Conservation (phyloP, 2,329 filamentous ascomycete species). For the Claviceps pazoutovae region DNA sequence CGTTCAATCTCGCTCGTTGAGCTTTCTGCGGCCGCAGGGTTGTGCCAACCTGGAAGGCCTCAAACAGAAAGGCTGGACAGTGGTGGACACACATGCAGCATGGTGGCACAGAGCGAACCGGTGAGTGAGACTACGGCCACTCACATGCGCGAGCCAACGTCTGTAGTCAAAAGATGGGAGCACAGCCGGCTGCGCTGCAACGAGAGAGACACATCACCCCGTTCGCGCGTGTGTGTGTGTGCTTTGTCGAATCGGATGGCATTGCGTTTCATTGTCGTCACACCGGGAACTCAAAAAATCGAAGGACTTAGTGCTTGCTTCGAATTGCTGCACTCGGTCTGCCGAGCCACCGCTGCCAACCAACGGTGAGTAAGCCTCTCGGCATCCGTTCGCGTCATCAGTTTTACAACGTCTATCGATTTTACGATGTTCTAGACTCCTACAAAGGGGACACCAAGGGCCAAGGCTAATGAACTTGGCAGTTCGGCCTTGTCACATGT, state of each 20-base stretch:
- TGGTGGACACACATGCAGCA: background rate
- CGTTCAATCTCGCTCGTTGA: background rate
- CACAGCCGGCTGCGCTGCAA: background rate
- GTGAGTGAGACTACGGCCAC: background rate
- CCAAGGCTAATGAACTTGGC: too few relatives aligned
- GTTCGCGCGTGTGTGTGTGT: background rate
- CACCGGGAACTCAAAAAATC: too few relatives aligned
- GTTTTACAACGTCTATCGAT: too few relatives aligned
- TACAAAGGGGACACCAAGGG: too few relatives aligned
- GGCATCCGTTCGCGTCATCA: too few relatives aligned
- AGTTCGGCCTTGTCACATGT: too few relatives aligned
- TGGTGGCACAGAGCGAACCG: conserved; percentile 1
- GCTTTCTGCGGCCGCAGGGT: background rate
- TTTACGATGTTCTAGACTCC: too few relatives aligned
- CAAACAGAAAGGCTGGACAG: background rate
- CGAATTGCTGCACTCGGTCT: too few relatives aligned
- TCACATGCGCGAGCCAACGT: background rate
- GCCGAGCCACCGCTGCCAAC: too few relatives aligned
- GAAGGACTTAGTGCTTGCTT: too few relatives aligned
- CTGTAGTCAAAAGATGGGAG: background rate
- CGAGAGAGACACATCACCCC: background rate
- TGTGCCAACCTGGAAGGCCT: background rate
- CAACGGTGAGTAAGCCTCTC: too few relatives aligned
- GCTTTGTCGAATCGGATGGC: background rate
- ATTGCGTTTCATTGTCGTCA: too few relatives aligned